Evolutionary conservation across 2,329 filamentous ascomycete species (phyloP).

Genomic region (Rhinocladiella similis): DNA sequence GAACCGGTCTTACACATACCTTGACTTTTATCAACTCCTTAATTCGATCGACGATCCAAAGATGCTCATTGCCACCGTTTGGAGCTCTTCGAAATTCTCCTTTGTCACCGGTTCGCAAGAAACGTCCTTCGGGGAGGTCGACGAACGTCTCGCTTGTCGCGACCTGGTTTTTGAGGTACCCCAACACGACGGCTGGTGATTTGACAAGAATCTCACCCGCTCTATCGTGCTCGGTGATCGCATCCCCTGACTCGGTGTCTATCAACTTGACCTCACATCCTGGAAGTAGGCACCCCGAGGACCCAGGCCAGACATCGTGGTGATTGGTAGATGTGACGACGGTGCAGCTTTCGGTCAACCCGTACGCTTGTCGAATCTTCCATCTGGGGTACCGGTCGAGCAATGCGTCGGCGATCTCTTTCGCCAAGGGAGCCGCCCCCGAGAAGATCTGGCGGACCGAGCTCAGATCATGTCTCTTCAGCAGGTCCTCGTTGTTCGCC

Average conservation of each 20-base stretch:
- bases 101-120: slow-evolving; percentile 85
- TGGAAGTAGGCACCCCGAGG: slow-evolving; percentile 69
- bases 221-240: slow-evolving; percentile 69
- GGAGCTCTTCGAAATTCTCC: slow-evolving; percentile 66
- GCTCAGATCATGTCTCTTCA: slow-evolving; percentile 69
- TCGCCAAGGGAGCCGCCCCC: slow-evolving; percentile 75
- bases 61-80: slow-evolving; percentile 68
- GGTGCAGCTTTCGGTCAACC: slow-evolving; percentile 75
- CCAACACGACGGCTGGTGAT: slow-evolving; percentile 73
- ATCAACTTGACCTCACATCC: slow-evolving; percentile 66
- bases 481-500: slow-evolving; percentile 62
- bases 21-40: slow-evolving; percentile 80
- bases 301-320: slow-evolving; percentile 68
- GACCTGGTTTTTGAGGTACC: slow-evolving; percentile 83
- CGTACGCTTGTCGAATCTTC: slow-evolving; percentile 71
- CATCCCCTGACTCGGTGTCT: slow-evolving; percentile 61
- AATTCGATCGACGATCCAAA: slow-evolving; percentile 70
- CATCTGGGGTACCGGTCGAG: slow-evolving; percentile 63
- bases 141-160: slow-evolving; percentile 77
- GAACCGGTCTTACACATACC: slow-evolving; percentile 41
- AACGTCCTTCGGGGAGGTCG: slow-evolving; percentile 61
- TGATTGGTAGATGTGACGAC: slow-evolving; percentile 61
- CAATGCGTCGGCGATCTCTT: slow-evolving; percentile 68
- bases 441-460: slow-evolving; percentile 67
- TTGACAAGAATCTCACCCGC: slow-evolving; percentile 83